Evolutionary conservation across 2,329 filamentous ascomycete species (phyloP).

Genomic region (Fusarium agapanthi): DNA sequence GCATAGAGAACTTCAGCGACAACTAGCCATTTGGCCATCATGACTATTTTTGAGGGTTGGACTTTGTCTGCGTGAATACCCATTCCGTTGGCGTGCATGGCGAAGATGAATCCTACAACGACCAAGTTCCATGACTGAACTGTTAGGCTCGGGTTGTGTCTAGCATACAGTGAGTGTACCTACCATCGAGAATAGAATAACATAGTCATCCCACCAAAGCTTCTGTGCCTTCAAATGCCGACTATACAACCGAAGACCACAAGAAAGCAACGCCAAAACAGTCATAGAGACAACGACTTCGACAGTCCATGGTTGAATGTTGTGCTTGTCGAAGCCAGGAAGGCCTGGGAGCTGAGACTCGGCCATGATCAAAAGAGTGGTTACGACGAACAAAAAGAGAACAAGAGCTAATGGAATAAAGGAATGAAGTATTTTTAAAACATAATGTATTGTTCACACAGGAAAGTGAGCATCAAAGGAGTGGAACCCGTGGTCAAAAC

Average conservation of each 20-base stretch:
- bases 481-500: background rate
- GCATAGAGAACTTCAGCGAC: slow-evolving; percentile 59
- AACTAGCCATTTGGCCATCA: slow-evolving; percentile 57
- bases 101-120: slow-evolving; percentile 58
- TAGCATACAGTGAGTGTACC: background rate
- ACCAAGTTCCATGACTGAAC: slow-evolving; percentile 51
- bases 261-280: slow-evolving; percentile 49
- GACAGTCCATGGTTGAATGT: slow-evolving; percentile 55
- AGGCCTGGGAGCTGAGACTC: slow-evolving; percentile 36
- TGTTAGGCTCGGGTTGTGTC: background rate
- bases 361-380: slow-evolving; percentile 2
- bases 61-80: slow-evolving; percentile 56
- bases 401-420: background rate
- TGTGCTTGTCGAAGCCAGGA: slow-evolving; percentile 36
- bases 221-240: slow-evolving; percentile 53
- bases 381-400: background rate
- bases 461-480: background rate
- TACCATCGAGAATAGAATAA: slow-evolving; percentile 60
- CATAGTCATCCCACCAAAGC: slow-evolving; percentile 62
- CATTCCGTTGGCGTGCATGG: slow-evolving; percentile 57
- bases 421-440: background rate
- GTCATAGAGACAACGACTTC: slow-evolving; percentile 53
- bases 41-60: slow-evolving; percentile 48
- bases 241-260: slow-evolving; percentile 52
- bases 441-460: slow-evolving; percentile 2